Conservation (phyloP, 148 eudicot genomes). For the Rhododendron henanense region DNA sequence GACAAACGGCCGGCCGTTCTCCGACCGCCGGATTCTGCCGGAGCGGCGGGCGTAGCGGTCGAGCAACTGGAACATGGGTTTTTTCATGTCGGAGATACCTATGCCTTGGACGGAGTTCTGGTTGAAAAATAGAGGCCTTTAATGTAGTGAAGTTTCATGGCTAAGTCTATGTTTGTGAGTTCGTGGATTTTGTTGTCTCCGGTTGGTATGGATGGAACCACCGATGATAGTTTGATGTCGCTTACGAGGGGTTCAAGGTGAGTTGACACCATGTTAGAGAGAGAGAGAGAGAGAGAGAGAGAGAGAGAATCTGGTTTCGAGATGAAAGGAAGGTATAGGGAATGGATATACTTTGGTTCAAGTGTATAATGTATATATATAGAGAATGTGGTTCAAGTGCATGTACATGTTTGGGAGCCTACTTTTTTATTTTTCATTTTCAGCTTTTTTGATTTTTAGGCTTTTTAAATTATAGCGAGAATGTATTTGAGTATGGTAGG, state of each 20-base stretch:
- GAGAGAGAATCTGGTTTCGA: neutral
- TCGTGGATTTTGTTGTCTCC: slow-evolving; percentile 39
- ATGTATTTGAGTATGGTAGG: too few species aligned
- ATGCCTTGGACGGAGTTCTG: slow-evolving; percentile 20
- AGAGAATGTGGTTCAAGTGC: neutral
- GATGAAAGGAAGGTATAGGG: neutral
- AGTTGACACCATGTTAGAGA: slow-evolving; percentile 13
- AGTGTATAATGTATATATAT: neutral
- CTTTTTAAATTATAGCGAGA: too few species aligned
- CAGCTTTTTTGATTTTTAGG: too few species aligned
- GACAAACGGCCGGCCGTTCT: slow-evolving; percentile 35
- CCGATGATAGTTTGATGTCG: slow-evolving; percentile 44
- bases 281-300: slow-evolving; percentile 9
- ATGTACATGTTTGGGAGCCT: too few species aligned
- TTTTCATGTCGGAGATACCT: slow-evolving; percentile 26
- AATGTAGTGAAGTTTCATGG: slow-evolving; percentile 61
- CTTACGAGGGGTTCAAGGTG: slow-evolving; percentile 12
- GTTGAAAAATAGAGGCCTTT: slow-evolving; percentile 50
- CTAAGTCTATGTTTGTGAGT: slow-evolving; percentile 44
- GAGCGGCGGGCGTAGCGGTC: slow-evolving; percentile 28
- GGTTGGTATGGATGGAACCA: slow-evolving; percentile 44
- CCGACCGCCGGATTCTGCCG: slow-evolving; percentile 50
- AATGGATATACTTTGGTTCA: neutral
- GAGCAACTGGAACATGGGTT: slow-evolving; percentile 33
- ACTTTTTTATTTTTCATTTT: too few species aligned